These are phyloP conservation scores for Pestalotiopsis sp. DNA, from an alignment of 2,329 filamentous ascomycete species.

Conservation along the genomic window DNA sequence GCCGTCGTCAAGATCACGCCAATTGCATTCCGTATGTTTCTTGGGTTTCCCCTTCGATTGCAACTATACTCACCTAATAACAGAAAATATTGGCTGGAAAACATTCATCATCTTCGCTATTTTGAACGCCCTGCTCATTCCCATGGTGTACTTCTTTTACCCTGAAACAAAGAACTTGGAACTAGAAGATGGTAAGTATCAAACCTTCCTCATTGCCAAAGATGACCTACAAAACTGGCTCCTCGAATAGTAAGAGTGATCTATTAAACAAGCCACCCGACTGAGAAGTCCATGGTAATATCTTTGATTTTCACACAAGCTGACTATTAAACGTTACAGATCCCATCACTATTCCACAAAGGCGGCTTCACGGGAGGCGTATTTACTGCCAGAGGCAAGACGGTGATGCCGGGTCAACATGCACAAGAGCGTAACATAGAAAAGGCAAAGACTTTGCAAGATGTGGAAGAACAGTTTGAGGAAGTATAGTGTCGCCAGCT, in stretches of 20 bases:
- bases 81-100: constrained; percentile 29
- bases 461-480: background rate
- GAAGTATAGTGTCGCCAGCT: background rate
- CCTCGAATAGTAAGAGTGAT: background rate
- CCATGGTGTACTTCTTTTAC: constrained; percentile 41
- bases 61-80: background rate
- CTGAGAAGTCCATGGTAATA: background rate
- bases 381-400: constrained; percentile 27
- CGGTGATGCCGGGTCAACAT: constrained; percentile 32
- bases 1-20: constrained; percentile 22
- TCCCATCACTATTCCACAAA: constrained; percentile 31
- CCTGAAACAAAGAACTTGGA: constrained; percentile 43
- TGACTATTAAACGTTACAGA: background rate
- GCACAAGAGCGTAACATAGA: constrained; percentile 25
- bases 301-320: background rate
- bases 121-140: constrained; percentile 25
- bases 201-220: no score
- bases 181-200: constrained; percentile 37
- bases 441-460: background rate
- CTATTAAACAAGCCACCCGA: background rate
- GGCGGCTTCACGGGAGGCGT: constrained; percentile 36
- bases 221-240: background rate
- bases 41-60: background rate
- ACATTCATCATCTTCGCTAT: constrained; percentile 29
- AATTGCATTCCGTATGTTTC: constrained; percentile 17